Evolutionary conservation across 768 basidiomycete species (phyloP).

Genomic region (Porpolomopsis calyptriformis): DNA sequence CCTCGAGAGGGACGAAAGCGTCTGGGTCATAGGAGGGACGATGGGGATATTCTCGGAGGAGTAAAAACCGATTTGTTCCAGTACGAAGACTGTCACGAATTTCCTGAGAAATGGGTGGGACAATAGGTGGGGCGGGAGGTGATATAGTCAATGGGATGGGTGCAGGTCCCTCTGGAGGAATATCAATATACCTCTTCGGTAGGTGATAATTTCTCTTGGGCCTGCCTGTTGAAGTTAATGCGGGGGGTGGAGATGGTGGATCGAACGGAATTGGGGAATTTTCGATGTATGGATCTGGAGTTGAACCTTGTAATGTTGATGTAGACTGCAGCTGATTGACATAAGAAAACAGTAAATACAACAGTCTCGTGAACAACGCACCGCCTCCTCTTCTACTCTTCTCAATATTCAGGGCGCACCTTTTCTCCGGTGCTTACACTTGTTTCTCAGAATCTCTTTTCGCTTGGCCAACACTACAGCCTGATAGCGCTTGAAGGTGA

Average conservation of each 20-base stretch:
- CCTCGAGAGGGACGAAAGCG: constrained; percentile 2
- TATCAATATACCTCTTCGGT: constrained; percentile 10
- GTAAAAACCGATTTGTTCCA: constrained; percentile 11
- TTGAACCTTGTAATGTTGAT: background rate
- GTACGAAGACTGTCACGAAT: constrained; percentile 12
- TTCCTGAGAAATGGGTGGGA: constrained; percentile 7
- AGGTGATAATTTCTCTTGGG: constrained; percentile 1
- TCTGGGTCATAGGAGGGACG: constrained; percentile 9
- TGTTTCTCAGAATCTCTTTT: background rate
- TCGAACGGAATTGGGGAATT: background rate
- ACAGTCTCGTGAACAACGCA: background rate
- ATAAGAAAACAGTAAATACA: background rate
- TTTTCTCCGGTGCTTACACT: background rate
- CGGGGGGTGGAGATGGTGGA: background rate
- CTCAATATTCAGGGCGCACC: too few relatives aligned
- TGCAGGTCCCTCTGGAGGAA: constrained; percentile 10
- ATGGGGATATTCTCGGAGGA: constrained; percentile 11
- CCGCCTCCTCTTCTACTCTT: background rate
- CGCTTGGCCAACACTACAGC: background rate
- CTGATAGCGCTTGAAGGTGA: background rate
- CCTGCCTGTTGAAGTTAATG: background rate
- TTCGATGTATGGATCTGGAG: background rate
- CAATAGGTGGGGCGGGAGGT: constrained; percentile 1
- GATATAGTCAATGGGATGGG: background rate
- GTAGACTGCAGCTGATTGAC: background rate